Evolutionary conservation across 2,329 filamentous ascomycete genomes (phyloP), one percentile per base, ranked within the genome.

Genomic region (Colletotrichum navitas): DNA sequence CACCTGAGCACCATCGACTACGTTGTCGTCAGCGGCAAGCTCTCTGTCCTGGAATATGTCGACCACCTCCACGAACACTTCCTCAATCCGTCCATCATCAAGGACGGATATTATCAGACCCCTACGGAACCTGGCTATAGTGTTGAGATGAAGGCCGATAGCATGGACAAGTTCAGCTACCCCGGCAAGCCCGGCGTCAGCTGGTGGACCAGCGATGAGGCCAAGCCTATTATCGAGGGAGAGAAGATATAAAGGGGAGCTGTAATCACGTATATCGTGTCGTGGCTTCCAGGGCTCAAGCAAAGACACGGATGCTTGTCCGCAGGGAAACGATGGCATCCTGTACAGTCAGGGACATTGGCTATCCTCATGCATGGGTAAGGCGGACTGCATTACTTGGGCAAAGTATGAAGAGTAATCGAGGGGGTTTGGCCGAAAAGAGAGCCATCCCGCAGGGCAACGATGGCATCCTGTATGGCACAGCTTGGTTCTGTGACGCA

Each of bases 51-150:
- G 68, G 95, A 98, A 85, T 97, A 95, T 81, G 94, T 97, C 32
- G 94, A 97, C 80, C 94, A 97, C 82, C 83, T 97, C 78, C 95
- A 97, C 82, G 94, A 97, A 87, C 94, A 97, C 83, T 97, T 97
- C 81, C 85, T 94, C 78, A 88, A 97, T 81, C 94, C 94, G 1
- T 88, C 90, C 2, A 88, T 91, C 68, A 94, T 97, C 77, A 90
- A 91, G 83, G 91, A 94, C 75, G 95, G 94, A 5, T 96, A 94
- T 82, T 97, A 97, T 83, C 92, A 93, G 75, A 97, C 95, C 1
- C 94, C 95, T 0, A 91, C 84, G 74, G 91, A 94, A 79, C 87
- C 94, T 0, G 94, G 94, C 0, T 97, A 97, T 81, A 95, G 93
- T 78, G 94, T 97, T 2, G 94, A 97, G 89, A 97, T 97, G 94